Base-by-base conservation (phyloP, 495 filamentous ascomycete genomes). In the Lophiotrema nucula region DNA sequence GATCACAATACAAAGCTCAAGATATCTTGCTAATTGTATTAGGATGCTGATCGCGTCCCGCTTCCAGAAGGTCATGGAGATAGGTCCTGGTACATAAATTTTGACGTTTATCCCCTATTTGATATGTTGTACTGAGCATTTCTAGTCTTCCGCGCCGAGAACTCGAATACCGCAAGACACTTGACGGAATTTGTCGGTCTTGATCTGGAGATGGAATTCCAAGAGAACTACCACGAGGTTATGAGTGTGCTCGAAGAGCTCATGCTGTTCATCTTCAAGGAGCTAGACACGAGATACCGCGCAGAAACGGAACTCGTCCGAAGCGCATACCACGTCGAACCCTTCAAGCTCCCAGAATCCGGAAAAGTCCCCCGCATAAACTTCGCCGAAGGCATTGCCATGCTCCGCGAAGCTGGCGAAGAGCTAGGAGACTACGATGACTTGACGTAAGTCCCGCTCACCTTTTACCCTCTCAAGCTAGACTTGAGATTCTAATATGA, bases 301-400 rank as follows among this genome's bases (percentile, higher is more conserved):
- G 64, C 67, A 28, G 72, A 77, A 53, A 75, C 73, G 5, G 74
- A 74, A 15, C 67, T 76, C 18, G 66, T 77, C 33, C 64, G 74
- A 27, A 64, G 56, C 39, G 67, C 61, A 15, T 76, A 77, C 53
- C 62, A 71, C 46, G 72, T 76, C 53, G 70, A 74, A 13, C 68
- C 71, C 37, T 76, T 78, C 71, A 71, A 76, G 41, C 68, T 81
- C 0, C 78, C 78, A 3, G 79, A 81, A 47, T 69, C 82, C 11
- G 90, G 89, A 67, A 86, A 90, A 72, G 88, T 90, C 42, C 81
- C 91, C 13, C 84, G 90, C 5, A 76, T 96, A 44, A 89, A 85
- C 37, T 96, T 95, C 71, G 83, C 86, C 62, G 90, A 96, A 69
- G 91, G 85, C 53, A 88, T 95, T 64, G 79, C 81, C 35, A 80